Conservation (phyloP, 2,329 filamentous ascomycete genomes). For the Coniochaeta sp. region DNA sequence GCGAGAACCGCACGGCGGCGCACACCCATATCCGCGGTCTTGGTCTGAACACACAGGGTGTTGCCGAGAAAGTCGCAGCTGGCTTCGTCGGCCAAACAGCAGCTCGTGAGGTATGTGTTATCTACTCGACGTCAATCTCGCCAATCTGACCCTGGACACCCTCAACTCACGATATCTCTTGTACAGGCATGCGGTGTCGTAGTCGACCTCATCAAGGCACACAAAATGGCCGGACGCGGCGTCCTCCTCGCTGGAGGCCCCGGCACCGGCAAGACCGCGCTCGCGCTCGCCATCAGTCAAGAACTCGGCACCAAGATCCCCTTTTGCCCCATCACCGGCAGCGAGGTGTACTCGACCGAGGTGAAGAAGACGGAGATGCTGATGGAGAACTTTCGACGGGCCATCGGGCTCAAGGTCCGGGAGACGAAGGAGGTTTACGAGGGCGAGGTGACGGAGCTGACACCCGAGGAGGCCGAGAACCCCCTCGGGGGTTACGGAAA, state of each 20-base stretch:
- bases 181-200: constrained; percentile 86
- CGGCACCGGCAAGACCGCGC: constrained; percentile 93
- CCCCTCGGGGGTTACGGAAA: constrained; percentile 93
- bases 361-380: constrained; percentile 99
- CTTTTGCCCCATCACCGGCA: constrained; percentile 96
- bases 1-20: constrained; percentile 91
- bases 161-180: constrained; percentile 1
- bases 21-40: constrained; percentile 98
- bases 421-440: constrained; percentile 99
- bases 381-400: constrained; percentile 98
- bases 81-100: constrained; percentile 87
- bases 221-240: constrained; percentile 95
- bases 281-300: constrained; percentile 91
- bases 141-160: background rate
- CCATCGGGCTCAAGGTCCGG: constrained; percentile 92
- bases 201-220: constrained; percentile 88
- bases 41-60: constrained; percentile 78
- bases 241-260: constrained; percentile 91
- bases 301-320: constrained; percentile 97
- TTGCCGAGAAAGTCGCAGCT: constrained; percentile 67
- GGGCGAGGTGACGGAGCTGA: constrained; percentile 95
- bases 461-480: constrained; percentile 96
- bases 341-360: constrained; percentile 95
- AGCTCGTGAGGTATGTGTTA: constrained; percentile 71
- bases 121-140: background rate